These are phyloP conservation scores for Ascoidea asiatica DNA, from an alignment of 805 yeast genomes.

Conservation along the genomic window DNA sequence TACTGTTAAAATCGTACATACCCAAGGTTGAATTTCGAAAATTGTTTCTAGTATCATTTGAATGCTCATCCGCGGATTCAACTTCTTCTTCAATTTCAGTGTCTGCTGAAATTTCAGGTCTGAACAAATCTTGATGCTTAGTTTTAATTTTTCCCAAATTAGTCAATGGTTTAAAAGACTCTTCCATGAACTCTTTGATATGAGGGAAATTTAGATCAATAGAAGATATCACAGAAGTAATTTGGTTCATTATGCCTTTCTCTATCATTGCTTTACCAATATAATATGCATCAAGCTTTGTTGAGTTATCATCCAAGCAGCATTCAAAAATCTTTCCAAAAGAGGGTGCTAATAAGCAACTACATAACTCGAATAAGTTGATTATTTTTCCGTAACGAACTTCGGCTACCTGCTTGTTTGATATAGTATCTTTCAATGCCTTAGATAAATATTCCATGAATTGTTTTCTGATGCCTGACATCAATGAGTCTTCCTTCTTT, in stretches of 20 bases:
- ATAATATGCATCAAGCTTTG: conserved; percentile 40
- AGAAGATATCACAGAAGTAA: conserved; percentile 47
- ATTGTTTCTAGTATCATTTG: no score
- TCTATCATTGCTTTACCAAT: conserved; percentile 59
- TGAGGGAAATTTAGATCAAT: conserved; percentile 66
- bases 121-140: conserved; percentile 43
- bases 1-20: conserved; percentile 78
- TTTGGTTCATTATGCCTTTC: conserved; percentile 40
- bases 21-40: no score
- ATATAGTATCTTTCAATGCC: conserved; percentile 39
- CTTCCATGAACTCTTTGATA: conserved; percentile 43
- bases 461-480: conserved; percentile 61
- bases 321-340: conserved; percentile 13
- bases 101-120: conserved; percentile 23
- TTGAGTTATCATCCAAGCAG: conserved; percentile 19
- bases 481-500: conserved; percentile 48
- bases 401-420: conserved; percentile 22
- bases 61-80: no score
- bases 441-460: conserved; percentile 56
- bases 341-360: conserved; percentile 15
- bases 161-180: conserved; percentile 45
- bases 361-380: conserved; percentile 35
- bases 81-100: conserved; percentile 43
- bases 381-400: conserved; percentile 39
- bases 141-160: conserved; percentile 41